phyloP scores from a whole-genome alignment of 2,329 filamentous ascomycete genomes.

The Aspergillus fijiensis region DNA sequence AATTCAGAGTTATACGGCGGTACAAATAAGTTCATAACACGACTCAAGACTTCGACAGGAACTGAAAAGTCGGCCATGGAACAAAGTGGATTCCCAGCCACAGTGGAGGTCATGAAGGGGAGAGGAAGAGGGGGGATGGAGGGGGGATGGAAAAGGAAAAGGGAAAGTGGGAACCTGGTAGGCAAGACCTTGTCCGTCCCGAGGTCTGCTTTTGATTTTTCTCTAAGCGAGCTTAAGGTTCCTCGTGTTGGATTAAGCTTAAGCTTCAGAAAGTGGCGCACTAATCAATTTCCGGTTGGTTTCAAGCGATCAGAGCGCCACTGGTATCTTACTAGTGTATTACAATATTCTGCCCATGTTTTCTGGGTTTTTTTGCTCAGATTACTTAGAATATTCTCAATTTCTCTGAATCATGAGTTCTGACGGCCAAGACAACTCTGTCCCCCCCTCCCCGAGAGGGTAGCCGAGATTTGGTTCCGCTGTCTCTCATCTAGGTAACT shows the following conservation, averaged over 20 bases:
- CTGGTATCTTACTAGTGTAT: slow-evolving; percentile 23
- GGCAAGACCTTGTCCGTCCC: background rate
- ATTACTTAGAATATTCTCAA: slow-evolving; percentile 8
- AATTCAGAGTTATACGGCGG: background rate
- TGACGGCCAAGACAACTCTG: background rate
- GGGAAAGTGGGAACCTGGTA: background rate
- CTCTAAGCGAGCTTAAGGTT: slow-evolving; percentile 41
- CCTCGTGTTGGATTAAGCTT: slow-evolving; percentile 49
- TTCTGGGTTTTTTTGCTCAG: background rate
- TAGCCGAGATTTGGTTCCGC: slow-evolving; percentile 2
- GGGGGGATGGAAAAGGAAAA: background rate
- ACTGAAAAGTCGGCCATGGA: slow-evolving; percentile 2
- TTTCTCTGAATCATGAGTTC: slow-evolving; percentile 5
- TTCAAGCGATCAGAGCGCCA: slow-evolving; percentile 37
- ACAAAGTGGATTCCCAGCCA: slow-evolving; percentile 8
- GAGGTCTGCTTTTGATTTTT: slow-evolving; percentile 6
- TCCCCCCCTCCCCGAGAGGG: background rate
- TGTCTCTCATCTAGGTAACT: background rate
- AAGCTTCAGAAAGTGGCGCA: slow-evolving; percentile 40
- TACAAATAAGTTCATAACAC: background rate
- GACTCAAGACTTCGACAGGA: background rate
- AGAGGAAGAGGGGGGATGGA: background rate
- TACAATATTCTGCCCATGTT: slow-evolving; percentile 6
- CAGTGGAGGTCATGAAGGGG: slow-evolving; percentile 2
- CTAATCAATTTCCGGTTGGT: slow-evolving; percentile 31